Conservation (phyloP, 2,329 filamentous ascomycete genomes). For the Dactylellina leptospora region DNA sequence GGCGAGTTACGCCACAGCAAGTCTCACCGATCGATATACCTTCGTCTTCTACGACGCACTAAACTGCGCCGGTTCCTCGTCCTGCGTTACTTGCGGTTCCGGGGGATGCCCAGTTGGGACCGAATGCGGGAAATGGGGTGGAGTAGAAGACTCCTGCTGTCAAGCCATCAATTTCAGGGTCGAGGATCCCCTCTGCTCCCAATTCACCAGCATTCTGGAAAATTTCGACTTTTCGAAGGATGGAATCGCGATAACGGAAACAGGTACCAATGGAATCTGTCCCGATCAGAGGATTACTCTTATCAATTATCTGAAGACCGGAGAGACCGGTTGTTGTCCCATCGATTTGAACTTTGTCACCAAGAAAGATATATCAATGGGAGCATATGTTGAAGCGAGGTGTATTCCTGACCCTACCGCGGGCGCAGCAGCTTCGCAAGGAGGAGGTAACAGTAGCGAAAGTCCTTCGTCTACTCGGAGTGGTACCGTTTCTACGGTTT, state of each 20-base stretch:
- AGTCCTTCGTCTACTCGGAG: too few species aligned
- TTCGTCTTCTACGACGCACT: conserved; percentile 5
- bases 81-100: background rate
- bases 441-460: too few species aligned
- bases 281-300: background rate
- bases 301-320: background rate
- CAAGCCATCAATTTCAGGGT: background rate
- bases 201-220: conserved; percentile 3
- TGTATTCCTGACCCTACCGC: conserved; percentile 4
- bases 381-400: background rate
- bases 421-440: background rate
- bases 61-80: background rate
- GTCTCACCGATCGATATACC: background rate
- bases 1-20: background rate
- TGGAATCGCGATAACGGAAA: background rate
- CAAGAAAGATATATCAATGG: background rate
- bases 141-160: background rate
- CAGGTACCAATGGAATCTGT: background rate
- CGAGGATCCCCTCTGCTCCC: background rate
- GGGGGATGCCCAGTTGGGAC: background rate
- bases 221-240: conserved; percentile 10
- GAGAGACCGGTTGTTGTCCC: background rate
- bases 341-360: background rate
- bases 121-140: conserved; percentile 8
- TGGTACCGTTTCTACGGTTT: too few species aligned